Evolutionary conservation across 257 asterid genomes (phyloP).

Genomic region (Plantago major): DNA sequence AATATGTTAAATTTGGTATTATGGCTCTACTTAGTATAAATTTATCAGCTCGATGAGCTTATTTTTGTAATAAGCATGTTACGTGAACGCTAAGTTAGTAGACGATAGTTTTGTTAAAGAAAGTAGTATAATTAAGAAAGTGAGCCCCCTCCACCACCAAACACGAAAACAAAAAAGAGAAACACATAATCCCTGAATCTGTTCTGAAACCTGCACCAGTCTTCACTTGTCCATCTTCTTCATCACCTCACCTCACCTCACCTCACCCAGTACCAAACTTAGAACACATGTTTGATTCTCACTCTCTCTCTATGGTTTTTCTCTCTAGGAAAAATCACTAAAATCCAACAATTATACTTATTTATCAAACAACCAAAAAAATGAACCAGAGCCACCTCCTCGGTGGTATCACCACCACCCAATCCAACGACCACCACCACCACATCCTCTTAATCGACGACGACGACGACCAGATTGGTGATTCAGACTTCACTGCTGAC

Average conservation of each 20-base stretch:
- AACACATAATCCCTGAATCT: too few relatives aligned
- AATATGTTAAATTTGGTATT: too few relatives aligned
- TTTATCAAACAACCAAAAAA: too few relatives aligned
- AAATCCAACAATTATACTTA: background rate
- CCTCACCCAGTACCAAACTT: slow-evolving; percentile 7
- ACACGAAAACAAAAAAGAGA: slow-evolving; percentile 20
- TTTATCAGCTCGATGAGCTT: too few relatives aligned
- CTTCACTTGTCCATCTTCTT: slow-evolving; percentile 23
- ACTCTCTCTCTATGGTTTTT: background rate
- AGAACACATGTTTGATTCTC: background rate
- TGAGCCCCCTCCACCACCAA: slow-evolving; percentile 27
- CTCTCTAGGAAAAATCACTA: too few relatives aligned
- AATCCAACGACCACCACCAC: slow-evolving; percentile 20
- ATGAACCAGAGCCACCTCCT: slow-evolving; percentile 28
- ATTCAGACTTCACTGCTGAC: background rate
- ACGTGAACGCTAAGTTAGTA: too few relatives aligned
- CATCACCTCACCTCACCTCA: slow-evolving; percentile 22
- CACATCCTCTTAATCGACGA: slow-evolving; percentile 29
- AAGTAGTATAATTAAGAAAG: too few relatives aligned
- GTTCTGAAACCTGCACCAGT: slow-evolving; percentile 14
- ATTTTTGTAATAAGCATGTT: too few relatives aligned
- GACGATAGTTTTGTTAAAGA: too few relatives aligned
- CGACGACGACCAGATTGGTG: slow-evolving; percentile 22
- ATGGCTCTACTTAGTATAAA: too few relatives aligned
- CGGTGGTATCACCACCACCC: slow-evolving; percentile 17